These are phyloP conservation scores for Penicillium herquei DNA, from an alignment of 495 filamentous ascomycete species.

Conservation along the genomic window DNA sequence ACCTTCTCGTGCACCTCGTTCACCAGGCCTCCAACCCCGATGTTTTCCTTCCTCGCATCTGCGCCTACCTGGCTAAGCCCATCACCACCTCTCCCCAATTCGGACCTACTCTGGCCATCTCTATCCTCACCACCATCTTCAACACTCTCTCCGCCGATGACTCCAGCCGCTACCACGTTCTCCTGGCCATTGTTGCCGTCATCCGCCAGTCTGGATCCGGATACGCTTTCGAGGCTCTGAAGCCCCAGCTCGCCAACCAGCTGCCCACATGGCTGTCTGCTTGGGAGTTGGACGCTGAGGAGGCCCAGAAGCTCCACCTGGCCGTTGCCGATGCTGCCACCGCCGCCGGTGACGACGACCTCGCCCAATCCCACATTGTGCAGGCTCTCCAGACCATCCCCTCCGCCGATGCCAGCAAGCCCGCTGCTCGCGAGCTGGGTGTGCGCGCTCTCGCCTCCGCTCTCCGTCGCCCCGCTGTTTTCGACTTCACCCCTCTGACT, in stretches of 20 bases:
- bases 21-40: conserved; percentile 77
- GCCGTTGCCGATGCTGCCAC: conserved; percentile 74
- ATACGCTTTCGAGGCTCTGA: conserved; percentile 75
- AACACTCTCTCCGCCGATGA: conserved; percentile 79
- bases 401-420: conserved; percentile 61
- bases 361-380: conserved; percentile 79
- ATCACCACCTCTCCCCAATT: conserved; percentile 81
- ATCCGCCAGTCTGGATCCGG: conserved; percentile 66
- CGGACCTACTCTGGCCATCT: conserved; percentile 79
- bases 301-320: conserved; percentile 76
- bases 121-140: conserved; percentile 91
- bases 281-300: conserved; percentile 81
- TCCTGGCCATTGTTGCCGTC: conserved; percentile 77
- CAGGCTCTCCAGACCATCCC: conserved; percentile 82
- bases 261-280: conserved; percentile 76
- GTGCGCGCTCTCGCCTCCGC: conserved; percentile 82
- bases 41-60: conserved; percentile 82
- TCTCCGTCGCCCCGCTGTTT: conserved; percentile 70
- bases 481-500: conserved; percentile 93
- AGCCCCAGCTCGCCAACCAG: conserved; percentile 68
- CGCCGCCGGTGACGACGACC: conserved; percentile 71
- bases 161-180: conserved; percentile 81
- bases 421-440: conserved; percentile 76
- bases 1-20: conserved; percentile 90
- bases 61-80: conserved; percentile 81